phyloP scores from a whole-genome alignment of 345 rosid genomes.

The Linum tenue region DNA sequence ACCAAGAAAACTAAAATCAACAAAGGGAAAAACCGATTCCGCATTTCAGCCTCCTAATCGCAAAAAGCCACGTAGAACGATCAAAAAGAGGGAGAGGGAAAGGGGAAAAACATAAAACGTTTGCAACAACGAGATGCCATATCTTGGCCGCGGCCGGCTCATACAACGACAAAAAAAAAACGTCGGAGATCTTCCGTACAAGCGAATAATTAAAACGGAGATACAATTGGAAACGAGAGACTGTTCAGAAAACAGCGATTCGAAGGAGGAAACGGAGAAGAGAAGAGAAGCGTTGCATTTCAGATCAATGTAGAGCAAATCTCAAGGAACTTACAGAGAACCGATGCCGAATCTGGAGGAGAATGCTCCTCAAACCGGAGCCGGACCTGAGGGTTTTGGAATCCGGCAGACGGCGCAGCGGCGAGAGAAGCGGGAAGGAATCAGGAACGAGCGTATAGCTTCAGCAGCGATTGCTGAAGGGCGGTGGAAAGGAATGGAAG shows the following conservation, averaged over 20 bases:
- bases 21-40: not conserved
- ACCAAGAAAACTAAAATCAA: not conserved
- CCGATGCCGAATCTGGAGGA: not conserved
- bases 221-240: not conserved
- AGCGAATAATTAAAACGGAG: not conserved
- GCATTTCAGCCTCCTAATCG: not conserved
- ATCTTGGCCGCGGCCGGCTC: not conserved
- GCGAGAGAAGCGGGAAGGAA: conserved; percentile 14
- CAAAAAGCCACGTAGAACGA: not conserved
- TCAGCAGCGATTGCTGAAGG: not conserved
- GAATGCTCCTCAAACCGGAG: not conserved
- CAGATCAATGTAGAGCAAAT: conserved; percentile 25
- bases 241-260: not conserved
- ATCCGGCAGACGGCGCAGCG: not conserved
- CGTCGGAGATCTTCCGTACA: conserved; percentile 21
- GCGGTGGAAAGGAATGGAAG: not conserved
- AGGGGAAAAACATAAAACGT: not conserved
- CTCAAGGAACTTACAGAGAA: not conserved
- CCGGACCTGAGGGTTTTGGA: not conserved
- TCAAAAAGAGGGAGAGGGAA: not conserved
- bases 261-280: conserved; percentile 3
- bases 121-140: not conserved
- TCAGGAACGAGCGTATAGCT: not conserved
- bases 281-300: not conserved
- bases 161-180: not conserved